Evolutionary conservation across 2,329 filamentous ascomycete genomes (phyloP), one percentile per base, ranked within the genome.

Genomic region (Xenosphaeropsis pyriputrescens): DNA sequence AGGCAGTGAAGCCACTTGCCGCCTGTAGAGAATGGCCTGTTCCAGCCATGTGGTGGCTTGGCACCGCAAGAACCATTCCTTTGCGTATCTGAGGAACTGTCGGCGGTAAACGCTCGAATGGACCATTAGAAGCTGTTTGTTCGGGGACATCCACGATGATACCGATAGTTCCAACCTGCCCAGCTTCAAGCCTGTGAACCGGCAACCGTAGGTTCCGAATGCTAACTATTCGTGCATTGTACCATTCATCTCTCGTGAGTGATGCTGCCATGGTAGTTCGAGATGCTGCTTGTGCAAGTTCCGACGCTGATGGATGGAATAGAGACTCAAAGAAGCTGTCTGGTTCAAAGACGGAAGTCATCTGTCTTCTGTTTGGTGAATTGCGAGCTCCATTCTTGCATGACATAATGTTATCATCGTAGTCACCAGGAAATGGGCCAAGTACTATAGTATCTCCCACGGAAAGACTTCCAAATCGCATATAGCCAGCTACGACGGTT

Each of bases 161-260:
- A 0, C 88, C 89, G 38, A 98, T 71, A 0, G 88, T 95, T 1
- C 89, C 91, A 5, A 89, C 86, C 58, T 98, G 89, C 8, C 85
- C 85, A 13, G 78, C 69, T 36, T 78, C 69, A 6, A 96, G 67
- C 0, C 70, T 74, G 34, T 75, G 74, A 0, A 95, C 86, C 0
- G 89, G 85, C 3, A 95, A 65, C 5, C 89, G 75, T 7, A 98
- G 65, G 48, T 94, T 93, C 16, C 89, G 79, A 32, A 95, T 78
- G 48, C 88, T 96, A 33, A 84, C 78, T 38, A 96, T 75, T 32
- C 72, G 77, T 5, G 89, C 85, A 17, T 68, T 68, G 44, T 84
- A 76, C 89, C 89, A 96, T 57, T 85, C 79, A 13, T 67, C 73
- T 45, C 67, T 72, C 49, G 61, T 64, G 3, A 63, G 54, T 12